Conservation (phyloP, 140 eudicot genomes). For the Stevia rebaudiana region DNA sequence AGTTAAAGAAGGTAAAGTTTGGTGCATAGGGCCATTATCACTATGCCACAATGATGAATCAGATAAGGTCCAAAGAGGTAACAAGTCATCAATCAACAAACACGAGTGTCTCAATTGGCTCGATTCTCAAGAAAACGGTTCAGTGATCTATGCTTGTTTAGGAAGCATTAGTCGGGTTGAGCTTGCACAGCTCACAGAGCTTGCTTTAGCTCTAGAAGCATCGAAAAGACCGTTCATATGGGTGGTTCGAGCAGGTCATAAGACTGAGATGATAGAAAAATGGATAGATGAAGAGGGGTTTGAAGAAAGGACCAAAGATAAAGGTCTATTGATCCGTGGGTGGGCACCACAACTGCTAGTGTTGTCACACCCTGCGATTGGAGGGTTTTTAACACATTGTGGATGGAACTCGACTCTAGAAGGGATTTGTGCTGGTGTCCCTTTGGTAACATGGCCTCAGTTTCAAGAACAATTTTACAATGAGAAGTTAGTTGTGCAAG, state of each 20-base stretch:
- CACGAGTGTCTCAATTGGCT: slow-evolving; percentile 44
- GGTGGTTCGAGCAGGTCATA: slow-evolving; percentile 36
- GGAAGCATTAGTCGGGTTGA: slow-evolving; percentile 37
- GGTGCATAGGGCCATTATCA: slow-evolving; percentile 57
- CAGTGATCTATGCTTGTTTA: slow-evolving; percentile 39
- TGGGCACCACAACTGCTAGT: slow-evolving; percentile 50
- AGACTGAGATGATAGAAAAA: slow-evolving; percentile 27
- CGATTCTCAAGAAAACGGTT: slow-evolving; percentile 26
- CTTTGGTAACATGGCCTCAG: slow-evolving; percentile 52
- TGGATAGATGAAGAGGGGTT: too few species aligned
- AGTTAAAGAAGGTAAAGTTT: slow-evolving; percentile 32
- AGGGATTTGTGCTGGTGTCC: slow-evolving; percentile 43
- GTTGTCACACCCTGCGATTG: slow-evolving; percentile 33
- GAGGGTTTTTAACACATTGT: slow-evolving; percentile 47
- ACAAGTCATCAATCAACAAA: slow-evolving; percentile 30
- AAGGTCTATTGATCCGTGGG: slow-evolving; percentile 38
- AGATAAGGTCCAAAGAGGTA: slow-evolving; percentile 45
- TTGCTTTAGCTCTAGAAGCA: slow-evolving; percentile 42
- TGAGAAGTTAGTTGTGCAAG: slow-evolving; percentile 38
- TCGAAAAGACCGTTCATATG: slow-evolving; percentile 33
- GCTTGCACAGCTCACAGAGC: slow-evolving; percentile 31
- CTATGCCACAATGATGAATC: slow-evolving; percentile 29
- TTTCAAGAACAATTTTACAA: slow-evolving; percentile 44
- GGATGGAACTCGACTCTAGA: too few species aligned
- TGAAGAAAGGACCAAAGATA: slow-evolving; percentile 39